phyloP scores from a whole-genome alignment of 208 protist genomes.

The Trypanosoma rangeli region DNA sequence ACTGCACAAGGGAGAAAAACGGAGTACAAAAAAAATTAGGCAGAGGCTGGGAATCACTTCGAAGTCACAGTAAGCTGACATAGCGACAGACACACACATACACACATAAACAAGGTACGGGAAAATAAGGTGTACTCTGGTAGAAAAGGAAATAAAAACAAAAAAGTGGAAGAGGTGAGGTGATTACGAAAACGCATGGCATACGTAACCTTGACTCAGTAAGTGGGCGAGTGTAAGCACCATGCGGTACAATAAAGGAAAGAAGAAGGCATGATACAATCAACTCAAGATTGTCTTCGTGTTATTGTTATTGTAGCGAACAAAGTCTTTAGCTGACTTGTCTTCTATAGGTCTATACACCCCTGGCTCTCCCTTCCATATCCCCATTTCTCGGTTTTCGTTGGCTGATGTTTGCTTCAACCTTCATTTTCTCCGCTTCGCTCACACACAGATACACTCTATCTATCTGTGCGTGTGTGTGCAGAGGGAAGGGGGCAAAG shows the following conservation, averaged over 20 bases:
- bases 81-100: background rate
- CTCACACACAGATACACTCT: background rate
- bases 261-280: background rate
- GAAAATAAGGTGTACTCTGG: background rate
- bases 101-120: background rate
- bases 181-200: too few relatives aligned
- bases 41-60: background rate
- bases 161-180: too few relatives aligned
- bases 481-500: too few relatives aligned
- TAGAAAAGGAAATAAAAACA: background rate
- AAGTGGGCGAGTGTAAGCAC: too few relatives aligned
- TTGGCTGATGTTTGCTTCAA: background rate
- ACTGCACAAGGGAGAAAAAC: slow-evolving; percentile 6
- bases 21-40: background rate
- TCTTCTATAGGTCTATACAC: background rate
- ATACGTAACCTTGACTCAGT: too few relatives aligned
- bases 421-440: too few relatives aligned
- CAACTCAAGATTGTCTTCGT: too few relatives aligned
- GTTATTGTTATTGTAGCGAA: too few relatives aligned
- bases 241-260: background rate
- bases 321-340: too few relatives aligned
- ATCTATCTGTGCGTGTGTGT: background rate
- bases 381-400: background rate
- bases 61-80: too few relatives aligned
- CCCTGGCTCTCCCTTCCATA: background rate